Base-by-base conservation (phyloP, 148 eudicot genomes). In the Fagopyrum homotropicum region DNA sequence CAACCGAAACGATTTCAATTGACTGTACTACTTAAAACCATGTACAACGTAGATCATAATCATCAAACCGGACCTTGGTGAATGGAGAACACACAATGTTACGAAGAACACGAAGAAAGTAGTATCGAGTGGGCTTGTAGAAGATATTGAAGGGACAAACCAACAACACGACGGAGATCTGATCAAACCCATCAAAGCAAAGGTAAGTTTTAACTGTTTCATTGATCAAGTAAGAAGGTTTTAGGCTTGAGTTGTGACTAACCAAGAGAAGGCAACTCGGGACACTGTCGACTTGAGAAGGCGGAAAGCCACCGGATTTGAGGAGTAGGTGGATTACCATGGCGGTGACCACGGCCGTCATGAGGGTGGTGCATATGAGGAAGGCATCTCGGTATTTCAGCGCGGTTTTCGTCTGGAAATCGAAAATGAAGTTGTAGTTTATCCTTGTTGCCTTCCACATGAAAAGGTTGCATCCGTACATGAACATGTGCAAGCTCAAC, bases 391-490 rank as follows among this genome's bases (percentile, higher is more conserved):
- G 79, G 77, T 88, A 88, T 72, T 88, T 92, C 73, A 95, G 92
- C 1, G 96, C 85, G 0, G 91, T 95, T 75, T 78, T 83, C 17
- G 91, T 83, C 6, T 86, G 87, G 79, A 92, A 92, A 49, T 95
- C 97, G 50, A 95, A 92, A 71, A 95, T 92, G 88, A 95, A 95
- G 76, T 87, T 88, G 85, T 84, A 90, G 80, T 92, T 95, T 73
- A 95, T 89, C 82, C 96, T 83, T 0, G 91, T 89, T 55, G 85
- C 86, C 82, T 90, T 90, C 99, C 99, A 95, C 86, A 85, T 75
- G 55, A 95, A 91, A 72, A 95, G 73, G 77, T 92, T 92, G 87
- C 99, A 95, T 3, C 99, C 99, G 56, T 92, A 95, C 91, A 92
- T 86, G 81, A 92, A 95, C 73, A 92, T 47, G 74, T 95, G 99